These are phyloP conservation scores for Pichia sp. DNA, from an alignment of 1,139 yeast genomes.

Conservation along the genomic window DNA sequence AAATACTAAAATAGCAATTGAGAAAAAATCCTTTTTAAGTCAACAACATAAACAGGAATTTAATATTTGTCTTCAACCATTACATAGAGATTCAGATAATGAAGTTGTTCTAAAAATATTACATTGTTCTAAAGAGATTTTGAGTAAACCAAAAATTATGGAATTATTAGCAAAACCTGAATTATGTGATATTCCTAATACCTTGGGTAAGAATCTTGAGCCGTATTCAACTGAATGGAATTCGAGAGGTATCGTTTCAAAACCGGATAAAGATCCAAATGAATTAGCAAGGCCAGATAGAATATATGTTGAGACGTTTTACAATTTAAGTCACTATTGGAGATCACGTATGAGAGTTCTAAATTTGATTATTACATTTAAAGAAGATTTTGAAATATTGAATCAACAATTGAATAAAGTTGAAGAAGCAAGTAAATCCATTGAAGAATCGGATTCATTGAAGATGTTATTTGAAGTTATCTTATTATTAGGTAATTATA, in stretches of 20 bases:
- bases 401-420: constrained; percentile 53
- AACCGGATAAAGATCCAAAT: constrained; percentile 68
- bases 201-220: constrained; percentile 55
- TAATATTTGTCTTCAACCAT: constrained; percentile 87
- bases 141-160: constrained; percentile 63
- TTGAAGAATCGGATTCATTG: constrained; percentile 53
- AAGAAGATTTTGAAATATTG: constrained; percentile 66
- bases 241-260: constrained; percentile 23
- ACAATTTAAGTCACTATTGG: constrained; percentile 77
- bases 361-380: constrained; percentile 52
- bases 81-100: constrained; percentile 54
- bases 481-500: constrained; percentile 75
- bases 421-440: constrained; percentile 58
- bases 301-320: constrained; percentile 63
- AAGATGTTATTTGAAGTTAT: constrained; percentile 68
- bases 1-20: constrained; percentile 36
- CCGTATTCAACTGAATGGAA: constrained; percentile 67
- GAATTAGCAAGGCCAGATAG: constrained; percentile 76
- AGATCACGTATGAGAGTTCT: constrained; percentile 70
- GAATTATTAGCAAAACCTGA: constrained; percentile 79
- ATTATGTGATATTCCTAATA: constrained; percentile 64
- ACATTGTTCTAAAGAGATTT: constrained; percentile 63
- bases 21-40: constrained; percentile 59
- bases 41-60: constrained; percentile 84
- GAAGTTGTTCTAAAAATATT: constrained; percentile 62